These are phyloP conservation scores for Juglanconis juglandina DNA, from an alignment of 2,329 filamentous ascomycete species.

Conservation along the genomic window DNA sequence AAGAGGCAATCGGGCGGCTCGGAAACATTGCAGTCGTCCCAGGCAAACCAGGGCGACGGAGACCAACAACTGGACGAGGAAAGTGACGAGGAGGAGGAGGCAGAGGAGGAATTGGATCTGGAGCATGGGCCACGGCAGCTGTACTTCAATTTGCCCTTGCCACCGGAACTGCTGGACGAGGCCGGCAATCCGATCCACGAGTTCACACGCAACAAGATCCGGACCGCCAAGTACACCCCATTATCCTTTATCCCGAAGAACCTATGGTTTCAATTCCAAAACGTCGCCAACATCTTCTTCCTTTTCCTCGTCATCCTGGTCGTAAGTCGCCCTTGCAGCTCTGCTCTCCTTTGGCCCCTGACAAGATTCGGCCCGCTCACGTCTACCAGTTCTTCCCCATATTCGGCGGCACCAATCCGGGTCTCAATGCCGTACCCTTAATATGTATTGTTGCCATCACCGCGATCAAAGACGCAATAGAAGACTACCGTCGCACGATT, in stretches of 20 bases:
- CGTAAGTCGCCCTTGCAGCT: slow-evolving; percentile 55
- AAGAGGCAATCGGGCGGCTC: slow-evolving; percentile 49
- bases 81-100: slow-evolving; percentile 31
- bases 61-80: slow-evolving; percentile 34
- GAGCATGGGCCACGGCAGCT: slow-evolving; percentile 52
- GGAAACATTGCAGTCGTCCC: slow-evolving; percentile 23
- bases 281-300: slow-evolving; percentile 98
- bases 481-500: slow-evolving; percentile 88
- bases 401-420: slow-evolving; percentile 88
- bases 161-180: slow-evolving; percentile 71
- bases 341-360: background rate
- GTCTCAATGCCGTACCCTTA: slow-evolving; percentile 82
- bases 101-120: slow-evolving; percentile 28
- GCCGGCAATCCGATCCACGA: slow-evolving; percentile 68
- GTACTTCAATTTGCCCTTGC: slow-evolving; percentile 84
- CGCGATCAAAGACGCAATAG: slow-evolving; percentile 88
- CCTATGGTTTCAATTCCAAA: slow-evolving; percentile 96
- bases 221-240: slow-evolving; percentile 95
- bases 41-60: slow-evolving; percentile 31
- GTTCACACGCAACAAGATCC: slow-evolving; percentile 91
- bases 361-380: slow-evolving; percentile 18
- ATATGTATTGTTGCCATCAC: slow-evolving; percentile 90
- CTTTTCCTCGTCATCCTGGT: slow-evolving; percentile 91
- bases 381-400: slow-evolving; percentile 81
- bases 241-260: slow-evolving; percentile 96